Conservation (phyloP, 106 monocot genomes). For the Acorus calamus region DNA sequence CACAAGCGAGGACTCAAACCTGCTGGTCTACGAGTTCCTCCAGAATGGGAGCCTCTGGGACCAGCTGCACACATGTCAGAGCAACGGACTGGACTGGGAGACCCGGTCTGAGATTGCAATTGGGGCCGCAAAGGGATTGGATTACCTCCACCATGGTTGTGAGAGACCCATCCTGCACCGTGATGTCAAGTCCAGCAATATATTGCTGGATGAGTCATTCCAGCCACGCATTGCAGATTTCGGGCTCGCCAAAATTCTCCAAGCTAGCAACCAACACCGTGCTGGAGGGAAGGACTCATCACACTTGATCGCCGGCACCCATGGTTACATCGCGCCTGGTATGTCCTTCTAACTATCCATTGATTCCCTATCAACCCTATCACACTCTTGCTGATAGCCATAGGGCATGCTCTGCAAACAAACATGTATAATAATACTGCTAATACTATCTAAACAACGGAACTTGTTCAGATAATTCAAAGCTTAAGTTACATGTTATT, state of each 20-base stretch:
- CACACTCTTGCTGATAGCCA: too few species aligned
- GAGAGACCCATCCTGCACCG: slow-evolving; percentile 60
- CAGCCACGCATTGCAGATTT: slow-evolving; percentile 83
- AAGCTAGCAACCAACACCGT: not conserved
- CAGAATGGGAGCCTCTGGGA: slow-evolving; percentile 87
- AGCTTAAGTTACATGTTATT: not conserved
- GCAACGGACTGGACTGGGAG: slow-evolving; percentile 36
- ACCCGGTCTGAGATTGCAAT: slow-evolving; percentile 51
- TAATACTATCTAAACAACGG: too few species aligned
- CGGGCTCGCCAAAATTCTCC: slow-evolving; percentile 69
- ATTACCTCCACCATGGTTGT: slow-evolving; percentile 82
- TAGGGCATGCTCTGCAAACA: too few species aligned
- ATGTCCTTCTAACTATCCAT: not conserved
- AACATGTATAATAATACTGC: too few species aligned
- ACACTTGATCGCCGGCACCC: slow-evolving; percentile 52
- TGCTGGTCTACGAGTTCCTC: slow-evolving; percentile 80
- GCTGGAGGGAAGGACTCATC: slow-evolving; percentile 7
- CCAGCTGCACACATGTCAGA: slow-evolving; percentile 32
- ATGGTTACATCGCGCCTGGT: slow-evolving; percentile 88
- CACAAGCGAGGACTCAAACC: slow-evolving; percentile 60
- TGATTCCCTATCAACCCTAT: too few species aligned
- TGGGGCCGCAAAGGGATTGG: slow-evolving; percentile 61
- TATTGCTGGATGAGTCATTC: slow-evolving; percentile 64
- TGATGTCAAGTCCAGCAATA: slow-evolving; percentile 88
- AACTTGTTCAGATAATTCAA: too few species aligned